Percentiles rank a stretch among this genome's conserved stretches.
Conservation (phyloP, 176 grass and related monocot species). For the Musa itinerans region DNA sequence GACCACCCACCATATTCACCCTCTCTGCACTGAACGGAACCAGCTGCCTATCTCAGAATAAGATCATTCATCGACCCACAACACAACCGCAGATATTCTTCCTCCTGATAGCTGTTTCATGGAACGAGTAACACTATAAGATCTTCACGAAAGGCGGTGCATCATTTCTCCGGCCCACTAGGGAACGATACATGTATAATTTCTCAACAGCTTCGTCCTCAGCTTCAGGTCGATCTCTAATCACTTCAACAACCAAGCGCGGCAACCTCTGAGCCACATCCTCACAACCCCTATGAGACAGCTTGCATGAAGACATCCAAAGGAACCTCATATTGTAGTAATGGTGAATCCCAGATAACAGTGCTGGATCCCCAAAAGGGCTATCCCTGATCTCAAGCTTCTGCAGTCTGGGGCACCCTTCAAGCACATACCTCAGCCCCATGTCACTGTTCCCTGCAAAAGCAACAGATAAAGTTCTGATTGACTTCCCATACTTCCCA, state of each 20-base stretch:
- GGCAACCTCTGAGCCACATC: conserved; percentile 8
- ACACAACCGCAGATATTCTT: too few relatives aligned
- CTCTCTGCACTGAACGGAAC: not conserved
- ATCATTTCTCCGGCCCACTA: not conserved
- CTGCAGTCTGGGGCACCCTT: conserved; percentile 7
- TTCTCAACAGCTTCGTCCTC: conserved; percentile 1
- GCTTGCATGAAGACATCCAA: conserved; percentile 22
- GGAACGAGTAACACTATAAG: not conserved
- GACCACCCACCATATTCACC: conserved; percentile 10
- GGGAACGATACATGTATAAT: conserved; percentile 9
- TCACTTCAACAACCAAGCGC: conserved; percentile 12
- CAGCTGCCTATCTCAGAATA: too few relatives aligned
- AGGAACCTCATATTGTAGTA: conserved; percentile 24
- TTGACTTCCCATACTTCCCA: conserved; percentile 6
- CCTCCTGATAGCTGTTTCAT: too few relatives aligned
- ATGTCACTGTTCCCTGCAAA: conserved; percentile 7
- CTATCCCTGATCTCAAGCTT: conserved; percentile 22
- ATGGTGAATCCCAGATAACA: conserved; percentile 10
- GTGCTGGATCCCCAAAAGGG: conserved; percentile 1
- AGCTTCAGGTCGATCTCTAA: not conserved
- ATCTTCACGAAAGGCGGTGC: conserved; percentile 8
- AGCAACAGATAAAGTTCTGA: conserved; percentile 9
- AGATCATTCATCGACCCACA: too few relatives aligned
- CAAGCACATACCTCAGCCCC: not conserved
- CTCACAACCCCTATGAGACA: not conserved